phyloP scores from a whole-genome alignment of 2,329 filamentous ascomycete genomes.

The Claviceps pazoutovae region DNA sequence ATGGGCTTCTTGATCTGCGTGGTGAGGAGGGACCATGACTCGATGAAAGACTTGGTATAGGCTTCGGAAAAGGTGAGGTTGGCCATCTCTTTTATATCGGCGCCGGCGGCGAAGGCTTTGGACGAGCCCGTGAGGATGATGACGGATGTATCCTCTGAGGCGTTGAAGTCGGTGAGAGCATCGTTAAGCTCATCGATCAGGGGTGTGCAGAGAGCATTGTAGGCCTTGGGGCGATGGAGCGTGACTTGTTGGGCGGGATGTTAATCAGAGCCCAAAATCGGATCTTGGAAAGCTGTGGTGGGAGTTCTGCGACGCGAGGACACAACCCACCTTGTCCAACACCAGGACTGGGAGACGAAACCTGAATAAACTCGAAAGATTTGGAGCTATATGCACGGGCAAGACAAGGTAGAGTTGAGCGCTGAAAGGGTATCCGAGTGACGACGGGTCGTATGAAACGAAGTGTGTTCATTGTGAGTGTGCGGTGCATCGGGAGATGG shows the following conservation, averaged over 20 bases:
- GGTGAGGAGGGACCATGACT: conserved; percentile 79
- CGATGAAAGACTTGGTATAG: conserved; percentile 86
- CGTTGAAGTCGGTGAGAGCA: conserved; percentile 57
- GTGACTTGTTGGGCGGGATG: conserved; percentile 48
- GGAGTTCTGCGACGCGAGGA: not conserved
- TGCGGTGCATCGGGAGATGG: not conserved
- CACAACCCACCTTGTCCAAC: conserved; percentile 63
- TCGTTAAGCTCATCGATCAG: conserved; percentile 82
- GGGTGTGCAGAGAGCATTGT: conserved; percentile 85
- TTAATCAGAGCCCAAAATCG: not conserved
- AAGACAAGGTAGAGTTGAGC: conserved; percentile 41
- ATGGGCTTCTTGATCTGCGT: conserved; percentile 83
- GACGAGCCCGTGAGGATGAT: conserved; percentile 81
- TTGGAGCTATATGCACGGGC: conserved; percentile 38
- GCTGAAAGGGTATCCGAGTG: conserved; percentile 31
- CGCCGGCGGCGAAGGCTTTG: conserved; percentile 86
- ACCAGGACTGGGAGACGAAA: conserved; percentile 72
- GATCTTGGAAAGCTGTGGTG: no score
- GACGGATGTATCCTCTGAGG: conserved; percentile 53
- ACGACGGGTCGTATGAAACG: conserved; percentile 47
- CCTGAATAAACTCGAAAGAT: conserved; percentile 68
- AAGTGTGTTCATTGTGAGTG: conserved; percentile 35
- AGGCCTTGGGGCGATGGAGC: conserved; percentile 83
- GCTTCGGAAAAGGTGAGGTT: conserved; percentile 77
- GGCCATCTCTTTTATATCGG: conserved; percentile 99